Percentiles rank a stretch among this genome's conserved stretches.
These are phyloP conservation scores for Aspergillus fumigatiaffinis DNA, from an alignment of 2,329 filamentous ascomycete genomes.

Conservation along the genomic window DNA sequence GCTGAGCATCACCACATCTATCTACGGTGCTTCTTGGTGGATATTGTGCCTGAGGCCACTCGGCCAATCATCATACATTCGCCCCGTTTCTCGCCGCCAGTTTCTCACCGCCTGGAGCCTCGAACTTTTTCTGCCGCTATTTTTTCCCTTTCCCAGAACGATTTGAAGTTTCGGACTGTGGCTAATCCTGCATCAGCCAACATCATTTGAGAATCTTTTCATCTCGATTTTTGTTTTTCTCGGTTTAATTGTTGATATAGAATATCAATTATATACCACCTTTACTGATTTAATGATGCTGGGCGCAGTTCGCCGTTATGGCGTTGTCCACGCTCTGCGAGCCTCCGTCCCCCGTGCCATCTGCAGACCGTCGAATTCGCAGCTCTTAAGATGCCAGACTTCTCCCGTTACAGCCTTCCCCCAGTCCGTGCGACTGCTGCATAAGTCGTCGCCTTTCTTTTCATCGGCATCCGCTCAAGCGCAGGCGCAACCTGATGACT, in stretches of 20 bases:
- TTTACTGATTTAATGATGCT: conserved; percentile 29
- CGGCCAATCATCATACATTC: not conserved
- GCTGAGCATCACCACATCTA: too few species aligned
- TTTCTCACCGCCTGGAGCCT: not conserved
- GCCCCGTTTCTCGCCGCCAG: not conserved
- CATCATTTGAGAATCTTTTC: conserved; percentile 2
- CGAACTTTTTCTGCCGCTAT: not conserved
- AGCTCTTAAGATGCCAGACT: conserved; percentile 26
- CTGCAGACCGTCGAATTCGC: conserved; percentile 25
- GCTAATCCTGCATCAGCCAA: not conserved
- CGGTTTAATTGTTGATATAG: not conserved
- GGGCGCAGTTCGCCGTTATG: conserved; percentile 37
- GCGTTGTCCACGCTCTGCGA: conserved; percentile 35
- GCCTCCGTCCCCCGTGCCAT: conserved; percentile 28
- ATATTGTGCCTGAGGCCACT: too few species aligned
- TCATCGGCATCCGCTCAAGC: conserved; percentile 24
- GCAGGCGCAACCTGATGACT: conserved; percentile 17
- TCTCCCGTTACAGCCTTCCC: conserved; percentile 14
- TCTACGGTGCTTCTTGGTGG: too few species aligned
- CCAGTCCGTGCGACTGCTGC: conserved; percentile 24
- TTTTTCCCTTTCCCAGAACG: not conserved
- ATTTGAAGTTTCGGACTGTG: not conserved
- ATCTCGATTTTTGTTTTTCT: not conserved
- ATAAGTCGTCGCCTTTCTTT: conserved; percentile 26
- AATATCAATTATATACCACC: not conserved